Conservation (phyloP, 805 yeast species). For the Sungouiozyma intestinalis region DNA sequence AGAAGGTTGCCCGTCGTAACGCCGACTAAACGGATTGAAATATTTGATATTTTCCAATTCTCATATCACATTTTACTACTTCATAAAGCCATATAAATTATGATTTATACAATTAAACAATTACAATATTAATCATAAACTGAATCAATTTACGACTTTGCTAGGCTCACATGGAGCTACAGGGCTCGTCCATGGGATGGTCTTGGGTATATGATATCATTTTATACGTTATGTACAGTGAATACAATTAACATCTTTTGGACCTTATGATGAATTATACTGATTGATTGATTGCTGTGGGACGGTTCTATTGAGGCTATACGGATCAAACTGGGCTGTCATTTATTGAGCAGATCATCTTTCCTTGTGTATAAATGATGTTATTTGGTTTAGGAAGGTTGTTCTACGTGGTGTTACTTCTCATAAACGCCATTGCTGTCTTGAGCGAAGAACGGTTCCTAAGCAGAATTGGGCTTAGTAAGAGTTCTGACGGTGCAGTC, state of each 20-base stretch:
- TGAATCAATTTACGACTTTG: background rate
- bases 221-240: no score
- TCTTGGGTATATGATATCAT: no score
- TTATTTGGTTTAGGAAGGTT: slow-evolving; percentile 55
- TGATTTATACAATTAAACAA: background rate
- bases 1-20: slow-evolving; percentile 82
- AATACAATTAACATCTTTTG: no score
- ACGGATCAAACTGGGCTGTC: no score
- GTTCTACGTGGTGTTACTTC: slow-evolving; percentile 42
- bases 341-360: no score
- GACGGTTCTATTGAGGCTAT: no score
- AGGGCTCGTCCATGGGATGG: no score
- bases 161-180: no score
- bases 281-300: no score
- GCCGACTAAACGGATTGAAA: slow-evolving; percentile 46
- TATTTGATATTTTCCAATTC: background rate
- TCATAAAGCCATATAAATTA: background rate
- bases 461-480: slow-evolving; percentile 42
- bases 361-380: no score
- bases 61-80: background rate
- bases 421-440: slow-evolving; percentile 67
- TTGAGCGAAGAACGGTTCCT: slow-evolving; percentile 72
- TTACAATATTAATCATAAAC: background rate
- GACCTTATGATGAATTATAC: no score
- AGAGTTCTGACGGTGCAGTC: slow-evolving; percentile 28